These are phyloP conservation scores for Kazachstania taianensis DNA, from an alignment of 805 yeast genomes.

Conservation along the genomic window DNA sequence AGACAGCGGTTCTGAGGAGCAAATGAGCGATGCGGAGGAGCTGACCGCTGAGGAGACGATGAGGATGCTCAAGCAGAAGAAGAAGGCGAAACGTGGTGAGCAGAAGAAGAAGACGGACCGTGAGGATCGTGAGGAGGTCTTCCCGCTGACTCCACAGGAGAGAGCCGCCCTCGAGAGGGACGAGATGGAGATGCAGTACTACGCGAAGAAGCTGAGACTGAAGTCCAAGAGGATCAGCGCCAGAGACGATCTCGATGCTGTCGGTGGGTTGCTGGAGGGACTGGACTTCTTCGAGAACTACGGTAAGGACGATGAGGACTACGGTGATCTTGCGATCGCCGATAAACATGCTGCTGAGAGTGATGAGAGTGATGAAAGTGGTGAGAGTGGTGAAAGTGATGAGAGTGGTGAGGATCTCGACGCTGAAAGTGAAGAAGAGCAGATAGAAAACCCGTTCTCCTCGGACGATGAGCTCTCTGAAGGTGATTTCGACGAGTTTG, in stretches of 20 bases:
- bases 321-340: slow-evolving; percentile 23
- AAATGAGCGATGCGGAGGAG: slow-evolving; percentile 30
- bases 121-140: slow-evolving; percentile 15
- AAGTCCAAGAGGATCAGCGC: slow-evolving; percentile 42
- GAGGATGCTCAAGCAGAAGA: slow-evolving; percentile 31
- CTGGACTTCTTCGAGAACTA: slow-evolving; percentile 33
- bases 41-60: slow-evolving; percentile 30
- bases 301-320: slow-evolving; percentile 26
- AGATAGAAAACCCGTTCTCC: slow-evolving; percentile 26
- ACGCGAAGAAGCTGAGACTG: slow-evolving; percentile 72
- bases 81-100: slow-evolving; percentile 27
- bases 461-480: slow-evolving; percentile 35
- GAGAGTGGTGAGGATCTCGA: no score
- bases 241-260: slow-evolving; percentile 56
- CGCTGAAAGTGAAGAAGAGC: background rate
- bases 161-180: slow-evolving; percentile 44
- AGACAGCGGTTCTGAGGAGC: slow-evolving; percentile 17
- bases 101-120: slow-evolving; percentile 10
- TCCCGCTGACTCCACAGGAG: slow-evolving; percentile 34
- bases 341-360: slow-evolving; percentile 32
- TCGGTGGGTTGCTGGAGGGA: slow-evolving; percentile 79
- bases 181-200: slow-evolving; percentile 71
- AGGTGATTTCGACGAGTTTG: slow-evolving; percentile 36
- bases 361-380: slow-evolving; percentile 36
- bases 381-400: slow-evolving; percentile 31